Evolutionary conservation across 2,329 filamentous ascomycete genomes (phyloP).

Genomic region (Bipolaris sorokiniana): DNA sequence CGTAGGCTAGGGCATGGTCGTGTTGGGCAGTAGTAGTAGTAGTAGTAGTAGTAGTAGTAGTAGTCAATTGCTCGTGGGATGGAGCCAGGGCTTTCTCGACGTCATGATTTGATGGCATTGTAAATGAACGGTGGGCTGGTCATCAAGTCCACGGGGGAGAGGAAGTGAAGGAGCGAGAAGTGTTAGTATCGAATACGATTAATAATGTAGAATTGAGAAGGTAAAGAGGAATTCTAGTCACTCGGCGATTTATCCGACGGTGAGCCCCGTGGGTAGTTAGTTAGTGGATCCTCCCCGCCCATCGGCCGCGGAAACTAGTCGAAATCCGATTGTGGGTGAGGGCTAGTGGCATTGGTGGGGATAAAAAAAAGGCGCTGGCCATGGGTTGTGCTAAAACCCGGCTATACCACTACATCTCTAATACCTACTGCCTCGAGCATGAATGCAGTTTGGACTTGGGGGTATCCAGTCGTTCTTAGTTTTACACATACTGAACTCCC

Average conservation of each 20-base stretch:
- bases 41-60: no score
- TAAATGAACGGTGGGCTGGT: background rate
- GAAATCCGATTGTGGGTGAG: background rate
- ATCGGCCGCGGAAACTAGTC: conserved; percentile 33
- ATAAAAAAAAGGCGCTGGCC: conserved; percentile 2
- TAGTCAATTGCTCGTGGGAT: conserved; percentile 1
- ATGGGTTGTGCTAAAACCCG: conserved; percentile 8
- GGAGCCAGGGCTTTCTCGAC: conserved; percentile 20
- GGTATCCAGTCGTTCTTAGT: background rate
- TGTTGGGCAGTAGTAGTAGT: no score
- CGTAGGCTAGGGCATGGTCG: conserved; percentile 7
- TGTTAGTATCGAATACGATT: background rate
- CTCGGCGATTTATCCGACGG: conserved; percentile 19
- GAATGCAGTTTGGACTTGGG: no score
- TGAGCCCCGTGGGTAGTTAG: background rate
- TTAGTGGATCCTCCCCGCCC: conserved; percentile 11
- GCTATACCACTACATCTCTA: conserved; percentile 13
- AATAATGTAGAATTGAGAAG: background rate
- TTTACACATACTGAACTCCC: background rate
- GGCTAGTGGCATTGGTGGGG: conserved; percentile 4
- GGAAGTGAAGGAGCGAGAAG: no score
- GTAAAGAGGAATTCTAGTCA: background rate
- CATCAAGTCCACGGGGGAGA: background rate
- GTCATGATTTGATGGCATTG: conserved; percentile 16
- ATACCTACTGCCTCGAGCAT: background rate